A percentile compares a stretch with the other conserved stretches of the same genome.
Evolutionary conservation across 192 early-diverging fungal genomes (phyloP).

Genomic region (Gorgonomyces haynaldii): DNA sequence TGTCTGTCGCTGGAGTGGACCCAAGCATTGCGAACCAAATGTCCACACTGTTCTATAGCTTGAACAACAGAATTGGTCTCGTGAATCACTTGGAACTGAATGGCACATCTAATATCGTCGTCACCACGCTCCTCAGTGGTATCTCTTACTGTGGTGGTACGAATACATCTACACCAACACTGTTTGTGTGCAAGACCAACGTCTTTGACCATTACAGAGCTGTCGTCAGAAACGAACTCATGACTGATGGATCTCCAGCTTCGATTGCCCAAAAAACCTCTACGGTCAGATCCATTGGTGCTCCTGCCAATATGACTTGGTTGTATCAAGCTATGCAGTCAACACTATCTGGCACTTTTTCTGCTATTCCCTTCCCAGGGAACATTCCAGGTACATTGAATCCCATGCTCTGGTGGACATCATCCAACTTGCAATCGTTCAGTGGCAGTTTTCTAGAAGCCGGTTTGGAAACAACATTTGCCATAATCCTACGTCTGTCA

Average conservation of each 20-base stretch:
- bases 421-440: background rate
- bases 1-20: background rate
- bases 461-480: background rate
- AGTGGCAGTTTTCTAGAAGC: background rate
- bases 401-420: background rate
- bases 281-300: background rate
- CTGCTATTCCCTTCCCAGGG: too few species aligned
- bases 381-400: background rate
- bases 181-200: background rate
- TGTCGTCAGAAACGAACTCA: background rate
- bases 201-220: background rate
- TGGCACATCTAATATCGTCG: too few species aligned
- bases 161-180: background rate
- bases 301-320: too few species aligned
- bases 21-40: background rate
- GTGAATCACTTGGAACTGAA: background rate
- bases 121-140: conserved; percentile 1
- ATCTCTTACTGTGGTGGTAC: background rate
- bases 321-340: too few species aligned
- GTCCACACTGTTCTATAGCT: background rate
- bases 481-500: background rate
- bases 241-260: conserved; percentile 1
- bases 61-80: background rate
- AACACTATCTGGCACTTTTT: too few species aligned
- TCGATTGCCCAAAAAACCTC: background rate